These are phyloP conservation scores for Hanseniaspora pseudoguilliermondii DNA, from an alignment of 805 yeast species.

Conservation along the genomic window DNA sequence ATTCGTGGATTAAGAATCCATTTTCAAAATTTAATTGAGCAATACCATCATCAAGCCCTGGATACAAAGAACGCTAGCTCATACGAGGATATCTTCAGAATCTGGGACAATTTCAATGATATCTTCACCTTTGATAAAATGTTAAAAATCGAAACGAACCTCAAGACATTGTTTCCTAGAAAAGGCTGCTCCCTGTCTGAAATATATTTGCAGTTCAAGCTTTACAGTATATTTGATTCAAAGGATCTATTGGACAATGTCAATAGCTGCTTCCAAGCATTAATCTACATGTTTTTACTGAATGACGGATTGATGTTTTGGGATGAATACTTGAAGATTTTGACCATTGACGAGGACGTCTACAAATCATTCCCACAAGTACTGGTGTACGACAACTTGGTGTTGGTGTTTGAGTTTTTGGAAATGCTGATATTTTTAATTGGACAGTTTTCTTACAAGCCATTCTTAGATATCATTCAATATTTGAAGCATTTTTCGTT, in stretches of 20 bases:
- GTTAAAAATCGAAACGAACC: slow-evolving; percentile 19
- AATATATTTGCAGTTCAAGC: slow-evolving; percentile 20
- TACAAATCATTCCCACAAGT: slow-evolving; percentile 27
- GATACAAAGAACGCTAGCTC: neutral
- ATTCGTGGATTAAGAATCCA: slow-evolving; percentile 26
- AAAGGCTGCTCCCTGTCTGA: slow-evolving; percentile 30
- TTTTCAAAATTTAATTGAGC: slow-evolving; percentile 19
- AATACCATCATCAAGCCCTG: slow-evolving; percentile 16
- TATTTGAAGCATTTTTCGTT: slow-evolving; percentile 3
- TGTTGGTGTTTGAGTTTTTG: slow-evolving; percentile 28
- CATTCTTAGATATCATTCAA: slow-evolving; percentile 2
- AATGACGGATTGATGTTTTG: slow-evolving; percentile 29
- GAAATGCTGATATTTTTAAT: slow-evolving; percentile 21
- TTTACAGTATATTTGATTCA: slow-evolving; percentile 17
- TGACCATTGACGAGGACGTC: slow-evolving; percentile 22
- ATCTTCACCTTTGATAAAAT: slow-evolving; percentile 21
- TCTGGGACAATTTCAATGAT: slow-evolving; percentile 29
- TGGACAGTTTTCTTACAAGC: neutral
- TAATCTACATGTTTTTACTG: slow-evolving; percentile 13
- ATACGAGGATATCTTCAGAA: slow-evolving; percentile 21
- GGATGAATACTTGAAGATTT: slow-evolving; percentile 25
- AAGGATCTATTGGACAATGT: slow-evolving; percentile 18
- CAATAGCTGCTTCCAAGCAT: neutral
- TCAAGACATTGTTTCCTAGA: slow-evolving; percentile 27
- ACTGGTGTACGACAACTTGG: slow-evolving; percentile 28